A percentile compares a stretch with the other conserved stretches of the same genome.
These are phyloP conservation scores for Talaromyces wortmannii DNA, from an alignment of 495 filamentous ascomycete species.

Conservation along the genomic window DNA sequence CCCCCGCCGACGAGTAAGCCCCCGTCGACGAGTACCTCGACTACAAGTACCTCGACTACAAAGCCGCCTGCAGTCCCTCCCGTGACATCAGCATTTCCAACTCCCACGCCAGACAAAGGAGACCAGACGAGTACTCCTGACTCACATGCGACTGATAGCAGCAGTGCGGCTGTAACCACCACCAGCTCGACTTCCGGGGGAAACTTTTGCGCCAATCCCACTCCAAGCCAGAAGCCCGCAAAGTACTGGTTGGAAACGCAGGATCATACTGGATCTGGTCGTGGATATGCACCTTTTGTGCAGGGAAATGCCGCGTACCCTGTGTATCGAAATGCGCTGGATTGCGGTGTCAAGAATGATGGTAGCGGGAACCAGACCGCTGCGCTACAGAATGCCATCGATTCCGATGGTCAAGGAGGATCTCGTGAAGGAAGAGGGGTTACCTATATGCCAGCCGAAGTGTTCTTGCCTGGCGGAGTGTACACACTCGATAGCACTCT, in stretches of 20 bases:
- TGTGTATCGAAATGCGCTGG: constrained; percentile 50
- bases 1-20: background rate
- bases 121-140: too few relatives aligned
- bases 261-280: constrained; percentile 20
- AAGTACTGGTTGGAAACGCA: constrained; percentile 27
- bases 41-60: background rate
- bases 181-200: background rate
- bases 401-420: constrained; percentile 24
- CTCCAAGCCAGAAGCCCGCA: constrained; percentile 1
- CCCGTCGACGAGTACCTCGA: too few relatives aligned
- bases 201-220: background rate
- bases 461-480: constrained; percentile 30
- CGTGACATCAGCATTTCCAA: background rate
- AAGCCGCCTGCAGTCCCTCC: too few relatives aligned
- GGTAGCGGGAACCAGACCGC: constrained; percentile 40
- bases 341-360: constrained; percentile 43
- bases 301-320: constrained; percentile 30
- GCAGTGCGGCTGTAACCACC: background rate
- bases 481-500: constrained; percentile 20
- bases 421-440: constrained; percentile 21
- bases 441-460: constrained; percentile 20
- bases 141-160: background rate
- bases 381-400: constrained; percentile 28
- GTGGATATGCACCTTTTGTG: constrained; percentile 31
- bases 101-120: background rate